Base-by-base conservation (phyloP, 257 asterid genomes). In the Coffea canephora region DNA sequence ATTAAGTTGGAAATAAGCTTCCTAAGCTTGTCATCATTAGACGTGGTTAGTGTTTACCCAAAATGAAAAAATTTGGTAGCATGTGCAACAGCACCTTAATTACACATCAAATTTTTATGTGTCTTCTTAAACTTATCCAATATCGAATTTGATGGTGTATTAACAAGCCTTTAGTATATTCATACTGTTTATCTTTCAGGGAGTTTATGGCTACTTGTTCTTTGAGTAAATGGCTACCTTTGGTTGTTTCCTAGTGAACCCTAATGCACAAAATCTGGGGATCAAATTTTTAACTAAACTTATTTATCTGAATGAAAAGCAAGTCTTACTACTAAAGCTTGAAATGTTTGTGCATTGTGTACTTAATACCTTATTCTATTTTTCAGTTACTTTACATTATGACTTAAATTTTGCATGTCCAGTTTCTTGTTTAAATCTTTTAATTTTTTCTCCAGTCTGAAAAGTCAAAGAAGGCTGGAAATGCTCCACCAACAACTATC, bases 401-500 rank as follows among this genome's bases (percentile, higher is more conserved):
- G 61, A 52, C 14, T 76, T 39, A 39, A 9, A 31, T 49, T 50
- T 67, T 66, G 43, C 23, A 66, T 49, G n/a, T 45, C 71, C 46
- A 76, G 43, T 31, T 43, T n/a, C 6, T n/a, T 15, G 34, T n/a
- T 45, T 18, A 5, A 18, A 8, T 11, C 25, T 46, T 59, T 64
- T 43, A 6, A 45, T 10, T 41, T 48, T 41, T 67, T 12, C 69
- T 57, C 89, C 93, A 92, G 98, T 93, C 98, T 19, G 97, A 91
- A 83, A 95, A 92, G 90, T 95, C 97, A 71, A 95, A 91, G 89
- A 93, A 90, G 83, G 88, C 91, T 78, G 99, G 99, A 86, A 85
- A 89, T 83, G 78, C 86, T 73, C 92, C 97, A 67, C 85, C 97
- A 2, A 87, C 89, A 8, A 86, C 89, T 80, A 89, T 86, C 79